These are phyloP conservation scores for Trichosporon sp. DNA, from an alignment of 1,284 basidiomycete species.

Conservation along the genomic window DNA sequence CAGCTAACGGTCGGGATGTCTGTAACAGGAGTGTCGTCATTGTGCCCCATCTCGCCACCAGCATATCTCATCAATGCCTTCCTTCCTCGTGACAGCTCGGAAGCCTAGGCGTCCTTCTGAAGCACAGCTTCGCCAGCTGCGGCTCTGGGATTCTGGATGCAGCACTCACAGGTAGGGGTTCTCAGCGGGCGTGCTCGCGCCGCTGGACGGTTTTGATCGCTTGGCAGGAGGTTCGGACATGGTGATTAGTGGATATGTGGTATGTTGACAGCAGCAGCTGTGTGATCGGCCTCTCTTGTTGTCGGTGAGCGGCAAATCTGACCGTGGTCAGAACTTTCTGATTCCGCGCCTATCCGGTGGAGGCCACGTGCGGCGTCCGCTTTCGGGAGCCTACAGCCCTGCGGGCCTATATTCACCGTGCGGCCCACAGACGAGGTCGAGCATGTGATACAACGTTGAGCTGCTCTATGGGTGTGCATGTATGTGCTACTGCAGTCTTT, in stretches of 20 bases:
- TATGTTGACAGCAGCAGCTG: background rate
- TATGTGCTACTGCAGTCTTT: background rate
- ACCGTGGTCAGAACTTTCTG: background rate
- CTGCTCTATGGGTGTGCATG: background rate
- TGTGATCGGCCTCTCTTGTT: background rate
- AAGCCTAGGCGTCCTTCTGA: background rate
- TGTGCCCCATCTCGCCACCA: background rate
- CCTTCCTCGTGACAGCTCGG: background rate
- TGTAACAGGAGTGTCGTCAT: background rate
- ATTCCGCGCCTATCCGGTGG: background rate
- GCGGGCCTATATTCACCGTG: no score
- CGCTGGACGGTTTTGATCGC: constrained; percentile 33
- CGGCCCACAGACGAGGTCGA: no score
- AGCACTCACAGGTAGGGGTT: constrained; percentile 43
- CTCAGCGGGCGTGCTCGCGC: constrained; percentile 25
- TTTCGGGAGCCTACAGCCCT: no score
- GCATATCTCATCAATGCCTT: background rate
- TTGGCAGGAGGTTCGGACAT: constrained; percentile 42
- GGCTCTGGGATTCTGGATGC: background rate
- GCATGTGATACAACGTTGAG: no score
- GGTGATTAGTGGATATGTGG: background rate
- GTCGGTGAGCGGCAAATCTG: constrained; percentile 1
- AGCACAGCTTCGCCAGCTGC: background rate
- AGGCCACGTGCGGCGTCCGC: background rate
- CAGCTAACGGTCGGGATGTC: background rate